These are phyloP conservation scores for Scutellaria minor DNA, from an alignment of 257 asterid genomes.

Conservation along the genomic window DNA sequence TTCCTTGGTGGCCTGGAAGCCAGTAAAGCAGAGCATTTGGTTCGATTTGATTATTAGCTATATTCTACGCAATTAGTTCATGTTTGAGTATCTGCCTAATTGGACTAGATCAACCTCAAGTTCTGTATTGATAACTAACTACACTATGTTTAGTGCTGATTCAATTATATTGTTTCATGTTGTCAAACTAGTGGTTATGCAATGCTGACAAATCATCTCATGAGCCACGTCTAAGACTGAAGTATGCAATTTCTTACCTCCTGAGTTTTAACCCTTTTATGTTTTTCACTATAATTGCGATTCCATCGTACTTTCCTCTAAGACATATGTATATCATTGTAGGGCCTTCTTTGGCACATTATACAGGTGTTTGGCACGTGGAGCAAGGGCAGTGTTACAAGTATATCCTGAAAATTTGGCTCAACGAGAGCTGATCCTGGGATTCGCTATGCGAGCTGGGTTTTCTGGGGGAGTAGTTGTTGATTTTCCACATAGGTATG, in stretches of 20 bases:
- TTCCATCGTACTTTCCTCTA: slow-evolving; percentile 13
- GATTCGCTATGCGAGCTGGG: slow-evolving; percentile 96
- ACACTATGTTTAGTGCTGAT: slow-evolving; percentile 12
- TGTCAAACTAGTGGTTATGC: slow-evolving; percentile 85
- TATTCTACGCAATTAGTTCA: background rate
- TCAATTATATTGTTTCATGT: slow-evolving; percentile 32
- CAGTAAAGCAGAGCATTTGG: slow-evolving; percentile 4
- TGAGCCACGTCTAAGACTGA: slow-evolving; percentile 91
- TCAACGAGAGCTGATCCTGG: slow-evolving; percentile 84
- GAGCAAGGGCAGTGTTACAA: slow-evolving; percentile 95
- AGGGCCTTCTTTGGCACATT: slow-evolving; percentile 94
- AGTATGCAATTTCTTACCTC: slow-evolving; percentile 54
- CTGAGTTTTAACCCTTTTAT: background rate
- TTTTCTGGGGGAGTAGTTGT: slow-evolving; percentile 93
- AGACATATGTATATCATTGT: slow-evolving; percentile 23
- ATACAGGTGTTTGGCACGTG: slow-evolving; percentile 84
- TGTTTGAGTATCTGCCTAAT: background rate
- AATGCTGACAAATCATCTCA: slow-evolving; percentile 97
- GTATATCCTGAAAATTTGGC: slow-evolving; percentile 88
- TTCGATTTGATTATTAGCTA: background rate
- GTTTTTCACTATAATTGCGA: slow-evolving; percentile 1
- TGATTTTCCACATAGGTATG: slow-evolving; percentile 93
- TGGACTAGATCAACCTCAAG: slow-evolving; percentile 10
- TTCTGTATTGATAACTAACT: background rate
- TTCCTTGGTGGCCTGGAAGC: background rate